A percentile compares a stretch with the other conserved stretches of the same genome.
Evolutionary conservation across 257 asterid genomes (phyloP).

Genomic region (Nicotiana tomentosiformis): DNA sequence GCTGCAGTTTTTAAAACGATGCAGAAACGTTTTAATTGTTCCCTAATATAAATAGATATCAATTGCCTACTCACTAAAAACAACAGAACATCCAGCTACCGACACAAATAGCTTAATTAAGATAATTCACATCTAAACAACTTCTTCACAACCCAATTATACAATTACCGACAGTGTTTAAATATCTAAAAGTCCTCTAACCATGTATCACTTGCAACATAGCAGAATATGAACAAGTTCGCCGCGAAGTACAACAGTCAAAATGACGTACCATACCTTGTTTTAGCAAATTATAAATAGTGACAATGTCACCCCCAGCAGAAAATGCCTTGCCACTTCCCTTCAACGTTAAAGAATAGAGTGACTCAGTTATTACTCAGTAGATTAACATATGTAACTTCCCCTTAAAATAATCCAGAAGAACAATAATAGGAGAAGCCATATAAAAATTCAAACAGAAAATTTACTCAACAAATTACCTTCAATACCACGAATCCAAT

Average conservation of each 20-base stretch:
- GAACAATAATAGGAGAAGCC: not conserved
- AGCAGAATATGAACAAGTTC: not conserved
- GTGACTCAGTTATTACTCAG: not conserved
- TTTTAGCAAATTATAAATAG: constrained; percentile 46
- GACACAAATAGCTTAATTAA: not conserved
- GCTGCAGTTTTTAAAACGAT: not conserved
- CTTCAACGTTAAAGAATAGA: constrained; percentile 40
- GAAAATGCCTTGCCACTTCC: constrained; percentile 87
- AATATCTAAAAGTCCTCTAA: not conserved
- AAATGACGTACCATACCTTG: constrained; percentile 39
- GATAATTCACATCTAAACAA: not conserved
- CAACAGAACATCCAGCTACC: not conserved
- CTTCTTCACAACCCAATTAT: not conserved
- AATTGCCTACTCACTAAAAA: not conserved
- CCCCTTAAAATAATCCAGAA: not conserved
- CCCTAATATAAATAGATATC: not conserved
- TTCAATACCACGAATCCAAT: constrained; percentile 67
- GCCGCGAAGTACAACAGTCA: not conserved
- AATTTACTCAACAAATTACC: constrained; percentile 34
- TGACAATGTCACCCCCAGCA: constrained; percentile 93
- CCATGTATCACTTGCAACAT: not conserved
- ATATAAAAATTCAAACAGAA: not conserved
- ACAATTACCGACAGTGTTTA: not conserved
- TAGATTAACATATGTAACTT: not conserved
- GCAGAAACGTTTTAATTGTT: not conserved